Evolutionary conservation across 192 early-diverging fungal genomes (phyloP).

Genomic region (Umbelopsis vinacea): DNA sequence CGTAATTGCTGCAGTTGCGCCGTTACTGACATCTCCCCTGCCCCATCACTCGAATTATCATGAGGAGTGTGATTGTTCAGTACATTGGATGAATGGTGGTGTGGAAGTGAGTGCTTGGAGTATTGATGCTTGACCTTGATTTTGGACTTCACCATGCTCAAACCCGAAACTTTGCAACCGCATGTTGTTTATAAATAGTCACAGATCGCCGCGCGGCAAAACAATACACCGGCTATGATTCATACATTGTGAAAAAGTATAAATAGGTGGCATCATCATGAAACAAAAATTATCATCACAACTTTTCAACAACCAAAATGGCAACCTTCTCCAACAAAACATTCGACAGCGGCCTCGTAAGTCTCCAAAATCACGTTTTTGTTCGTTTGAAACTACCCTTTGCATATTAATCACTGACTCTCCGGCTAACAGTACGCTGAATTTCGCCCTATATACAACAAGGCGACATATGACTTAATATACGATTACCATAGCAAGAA

Average conservation of each 20-base stretch:
- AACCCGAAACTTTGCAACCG: background rate
- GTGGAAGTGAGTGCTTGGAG: background rate
- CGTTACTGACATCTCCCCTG: background rate
- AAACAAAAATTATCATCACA: background rate
- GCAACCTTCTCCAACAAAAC: slow-evolving; percentile 11
- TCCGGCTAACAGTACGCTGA: background rate
- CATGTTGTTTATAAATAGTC: background rate
- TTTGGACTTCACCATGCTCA: background rate
- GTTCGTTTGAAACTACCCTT: background rate
- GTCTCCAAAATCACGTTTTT: background rate
- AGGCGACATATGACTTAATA: slow-evolving; percentile 23
- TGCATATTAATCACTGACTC: background rate
- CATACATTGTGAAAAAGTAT: background rate
- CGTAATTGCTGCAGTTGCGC: slow-evolving; percentile 2
- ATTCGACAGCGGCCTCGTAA: slow-evolving; percentile 1
- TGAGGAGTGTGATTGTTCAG: background rate
- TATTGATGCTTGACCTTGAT: background rate
- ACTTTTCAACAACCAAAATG: background rate
- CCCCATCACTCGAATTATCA: background rate
- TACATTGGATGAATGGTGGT: background rate
- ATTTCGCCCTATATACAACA: slow-evolving; percentile 15
- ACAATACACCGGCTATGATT: background rate
- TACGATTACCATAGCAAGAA: slow-evolving; percentile 45
- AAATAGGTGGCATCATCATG: background rate
- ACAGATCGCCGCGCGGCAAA: background rate